Evolutionary conservation across 495 filamentous ascomycete genomes (phyloP).

Genomic region (Podospora bellae-mahoneyi): DNA sequence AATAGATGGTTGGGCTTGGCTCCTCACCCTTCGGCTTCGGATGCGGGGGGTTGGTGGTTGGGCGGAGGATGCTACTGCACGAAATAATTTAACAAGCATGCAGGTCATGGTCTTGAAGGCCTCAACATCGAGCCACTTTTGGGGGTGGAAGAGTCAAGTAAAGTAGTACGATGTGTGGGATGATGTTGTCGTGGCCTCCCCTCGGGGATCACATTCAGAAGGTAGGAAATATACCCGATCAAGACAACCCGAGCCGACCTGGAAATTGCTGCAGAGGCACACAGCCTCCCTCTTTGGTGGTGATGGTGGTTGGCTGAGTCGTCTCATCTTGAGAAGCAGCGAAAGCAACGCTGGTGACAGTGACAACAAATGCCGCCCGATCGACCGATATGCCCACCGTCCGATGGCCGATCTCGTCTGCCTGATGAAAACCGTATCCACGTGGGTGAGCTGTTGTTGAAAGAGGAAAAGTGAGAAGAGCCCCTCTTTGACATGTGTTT

Average conservation of each 20-base stretch:
- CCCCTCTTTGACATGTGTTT: background rate
- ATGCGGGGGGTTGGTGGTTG: background rate
- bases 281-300: background rate
- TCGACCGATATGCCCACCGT: background rate
- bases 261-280: background rate
- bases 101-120: background rate
- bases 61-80: background rate
- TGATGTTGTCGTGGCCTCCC: background rate
- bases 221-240: background rate
- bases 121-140: background rate
- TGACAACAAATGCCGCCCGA: background rate
- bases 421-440: background rate
- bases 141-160: background rate
- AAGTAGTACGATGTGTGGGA: background rate
- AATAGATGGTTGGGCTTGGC: background rate
- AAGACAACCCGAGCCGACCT: background rate
- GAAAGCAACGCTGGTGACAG: background rate
- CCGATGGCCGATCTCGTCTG: background rate
- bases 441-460: background rate
- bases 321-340: background rate
- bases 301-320: background rate
- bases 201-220: background rate
- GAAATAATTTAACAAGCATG: background rate
- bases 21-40: background rate
- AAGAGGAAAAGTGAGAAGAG: background rate